Conservation (phyloP, 371 early-diverging fungal genomes). For the Mucor mucedo region DNA sequence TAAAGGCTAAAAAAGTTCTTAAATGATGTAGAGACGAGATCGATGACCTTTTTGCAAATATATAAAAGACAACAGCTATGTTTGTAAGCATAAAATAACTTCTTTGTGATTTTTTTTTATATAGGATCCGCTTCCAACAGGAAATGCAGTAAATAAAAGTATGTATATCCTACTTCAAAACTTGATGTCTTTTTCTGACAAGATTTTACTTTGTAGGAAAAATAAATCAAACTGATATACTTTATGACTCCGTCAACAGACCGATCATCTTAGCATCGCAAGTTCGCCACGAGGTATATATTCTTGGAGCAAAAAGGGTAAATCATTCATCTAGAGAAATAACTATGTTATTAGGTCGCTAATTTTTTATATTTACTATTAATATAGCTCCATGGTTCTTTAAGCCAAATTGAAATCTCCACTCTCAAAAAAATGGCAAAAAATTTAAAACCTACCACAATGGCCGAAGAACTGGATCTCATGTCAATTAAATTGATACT, state of each 20-base stretch:
- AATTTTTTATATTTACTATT: conserved; percentile 21
- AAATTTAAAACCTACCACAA: conserved; percentile 17
- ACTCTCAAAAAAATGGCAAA: conserved; percentile 17
- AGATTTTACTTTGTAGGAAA: conserved; percentile 17
- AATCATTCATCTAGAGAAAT: conserved; percentile 17
- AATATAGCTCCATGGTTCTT: conserved; percentile 22
- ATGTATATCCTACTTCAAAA: conserved; percentile 13
- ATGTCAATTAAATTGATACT: conserved; percentile 16
- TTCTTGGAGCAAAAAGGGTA: conserved; percentile 20
- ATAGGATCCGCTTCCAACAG: conserved; percentile 17
- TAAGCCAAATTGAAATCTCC: conserved; percentile 17
- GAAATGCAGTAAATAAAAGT: conserved; percentile 17
- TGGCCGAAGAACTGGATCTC: conserved; percentile 20
- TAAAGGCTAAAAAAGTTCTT: conserved; percentile 4
- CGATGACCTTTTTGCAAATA: conserved; percentile 16
- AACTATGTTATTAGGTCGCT: conserved; percentile 18
- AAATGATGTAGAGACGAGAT: conserved; percentile 13
- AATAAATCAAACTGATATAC: conserved; percentile 17
- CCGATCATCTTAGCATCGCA: conserved; percentile 16
- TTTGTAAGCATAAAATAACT: conserved; percentile 19
- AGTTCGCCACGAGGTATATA: conserved; percentile 16
- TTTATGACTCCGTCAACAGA: conserved; percentile 14
- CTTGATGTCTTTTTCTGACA: conserved; percentile 19
- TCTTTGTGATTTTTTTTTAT: conserved; percentile 1
- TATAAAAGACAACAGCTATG: conserved; percentile 14